Conservation (phyloP, 1,139 yeast species). For the Komagataea norvegica region DNA sequence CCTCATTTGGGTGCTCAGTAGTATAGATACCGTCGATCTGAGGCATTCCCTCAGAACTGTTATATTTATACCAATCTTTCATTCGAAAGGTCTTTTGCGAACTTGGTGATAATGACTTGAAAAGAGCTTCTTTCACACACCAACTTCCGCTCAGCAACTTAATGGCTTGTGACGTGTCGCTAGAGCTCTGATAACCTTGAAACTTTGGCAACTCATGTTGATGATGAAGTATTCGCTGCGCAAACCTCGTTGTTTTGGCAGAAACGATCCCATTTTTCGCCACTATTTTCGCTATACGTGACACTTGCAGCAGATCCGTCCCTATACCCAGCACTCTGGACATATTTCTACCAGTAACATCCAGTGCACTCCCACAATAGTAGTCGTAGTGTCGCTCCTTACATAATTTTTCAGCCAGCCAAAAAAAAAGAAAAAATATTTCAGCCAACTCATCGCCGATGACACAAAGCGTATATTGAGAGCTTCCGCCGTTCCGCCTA, state of each 20-base stretch:
- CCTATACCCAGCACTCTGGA: conserved; percentile 46
- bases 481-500: too few species aligned
- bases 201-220: conserved; percentile 41
- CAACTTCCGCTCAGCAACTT: conserved; percentile 54
- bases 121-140: conserved; percentile 77
- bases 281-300: conserved; percentile 46
- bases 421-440: conserved; percentile 1
- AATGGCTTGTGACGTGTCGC: conserved; percentile 29
- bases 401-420: neutral
- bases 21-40: conserved; percentile 38
- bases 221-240: conserved; percentile 48
- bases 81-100: conserved; percentile 53
- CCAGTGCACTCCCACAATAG: neutral
- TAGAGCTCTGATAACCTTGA: conserved; percentile 13
- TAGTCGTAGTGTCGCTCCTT: neutral
- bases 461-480: too few species aligned
- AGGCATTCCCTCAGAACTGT: conserved; percentile 31
- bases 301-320: conserved; percentile 50
- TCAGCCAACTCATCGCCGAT: conserved; percentile 5
- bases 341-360: neutral
- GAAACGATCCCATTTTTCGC: conserved; percentile 29
- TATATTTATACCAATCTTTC: conserved; percentile 54
- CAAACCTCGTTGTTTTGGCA: conserved; percentile 37
- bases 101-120: conserved; percentile 47
- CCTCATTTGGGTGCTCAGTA: conserved; percentile 33